Base-by-base conservation (phyloP, 2,329 filamentous ascomycete genomes). In the Aspergillus sp. region DNA sequence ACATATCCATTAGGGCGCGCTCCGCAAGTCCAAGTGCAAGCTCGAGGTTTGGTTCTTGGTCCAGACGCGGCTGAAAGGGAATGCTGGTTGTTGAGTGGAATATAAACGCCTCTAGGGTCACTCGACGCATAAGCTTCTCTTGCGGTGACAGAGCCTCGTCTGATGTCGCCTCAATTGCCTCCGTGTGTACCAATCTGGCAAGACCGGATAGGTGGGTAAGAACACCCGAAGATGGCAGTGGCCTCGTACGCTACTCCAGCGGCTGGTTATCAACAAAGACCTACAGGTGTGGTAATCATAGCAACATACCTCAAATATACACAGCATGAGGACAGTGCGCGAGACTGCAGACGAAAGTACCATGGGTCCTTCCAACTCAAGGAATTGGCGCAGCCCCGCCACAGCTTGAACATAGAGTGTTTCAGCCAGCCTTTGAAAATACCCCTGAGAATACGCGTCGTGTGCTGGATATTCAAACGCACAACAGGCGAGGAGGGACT, bases 21-120 rank as follows among this genome's bases (percentile, higher is more conserved):
- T 60, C 55, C 3, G 62, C 60, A 7, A 56, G 34, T 4, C 43
- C 42, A 41, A 65, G 54, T 19, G 58, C 57, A 1, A 48, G 42
- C n/a, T 66, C 58, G n/a, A 66, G 55, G 14, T 54, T 34, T 3
- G 25, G 17, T 5, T 53, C 43, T 5, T 49, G 25, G 3, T 31
- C 6, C 6, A 19, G 17, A 5, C 49, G 49, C 7, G 50, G 38
- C 11, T 63, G 62, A 20, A 66, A 65, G 1, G 64, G 61, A 11
- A 66, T 54, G 21, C 61, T 60, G 4, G 63, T 66, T 9, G 63
- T 54, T 4, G 58, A 58, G 40, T 66, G 64, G 36, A 66, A 66
- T 42, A 65, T 61, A 40, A 65, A 66, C 0, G 63, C 55, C 31
- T 65, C 64, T 3, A 60, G 53, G 34, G 53, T 61, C 0, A 65